Conservation (phyloP, 768 basidiomycete genomes). For the Chalciporus piperatus region DNA sequence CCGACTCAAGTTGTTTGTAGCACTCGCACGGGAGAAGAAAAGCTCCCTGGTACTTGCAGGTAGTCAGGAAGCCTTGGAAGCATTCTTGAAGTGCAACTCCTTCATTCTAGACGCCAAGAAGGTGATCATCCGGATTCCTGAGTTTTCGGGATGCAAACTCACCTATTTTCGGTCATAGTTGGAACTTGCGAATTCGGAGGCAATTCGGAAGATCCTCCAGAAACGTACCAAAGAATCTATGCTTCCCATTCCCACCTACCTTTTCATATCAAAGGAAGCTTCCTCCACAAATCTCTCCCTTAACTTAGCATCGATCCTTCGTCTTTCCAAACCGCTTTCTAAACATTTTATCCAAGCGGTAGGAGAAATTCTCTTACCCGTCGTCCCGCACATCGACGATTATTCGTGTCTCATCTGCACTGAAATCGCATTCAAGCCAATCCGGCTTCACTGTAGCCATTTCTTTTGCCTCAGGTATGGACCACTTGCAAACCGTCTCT, state of each 20-base stretch:
- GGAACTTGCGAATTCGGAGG: conserved; percentile 81
- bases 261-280: too few relatives aligned
- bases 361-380: too few relatives aligned
- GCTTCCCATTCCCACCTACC: too few relatives aligned
- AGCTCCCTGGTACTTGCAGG: conserved; percentile 54
- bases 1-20: conserved; percentile 60
- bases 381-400: too few relatives aligned
- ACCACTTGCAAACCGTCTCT: neutral
- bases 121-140: conserved; percentile 60
- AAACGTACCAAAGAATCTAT: conserved; percentile 93
- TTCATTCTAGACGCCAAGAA: conserved; percentile 80
- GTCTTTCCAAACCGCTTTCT: too few relatives aligned
- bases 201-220: conserved; percentile 89
- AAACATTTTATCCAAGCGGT: too few relatives aligned
- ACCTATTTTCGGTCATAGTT: conserved; percentile 46
- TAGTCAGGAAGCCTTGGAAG: conserved; percentile 58
- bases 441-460: conserved; percentile 80
- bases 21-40: conserved; percentile 49
- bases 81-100: conserved; percentile 73
- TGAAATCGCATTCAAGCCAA: conserved; percentile 89
- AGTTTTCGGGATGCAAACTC: neutral
- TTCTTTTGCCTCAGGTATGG: conserved; percentile 65
- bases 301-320: too few relatives aligned
- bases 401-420: conserved; percentile 89
- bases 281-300: too few relatives aligned